Base-by-base conservation (phyloP, 495 filamentous ascomycete genomes). In the Trichoderma asperelloides region DNA sequence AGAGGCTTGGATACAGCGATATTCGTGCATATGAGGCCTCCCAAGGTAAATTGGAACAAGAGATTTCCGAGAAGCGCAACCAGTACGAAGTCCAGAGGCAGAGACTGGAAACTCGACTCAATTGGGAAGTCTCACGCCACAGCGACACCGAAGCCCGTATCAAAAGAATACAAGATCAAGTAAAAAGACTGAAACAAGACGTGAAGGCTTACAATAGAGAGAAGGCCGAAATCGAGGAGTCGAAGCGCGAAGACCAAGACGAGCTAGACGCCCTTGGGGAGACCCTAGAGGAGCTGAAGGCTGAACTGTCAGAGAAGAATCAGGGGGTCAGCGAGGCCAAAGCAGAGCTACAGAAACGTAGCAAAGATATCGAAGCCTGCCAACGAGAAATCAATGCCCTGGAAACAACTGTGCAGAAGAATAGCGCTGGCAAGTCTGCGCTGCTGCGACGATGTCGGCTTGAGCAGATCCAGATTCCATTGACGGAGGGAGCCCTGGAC, bases 11-110 rank as follows among this genome's bases (percentile, higher is more conserved):
- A 0, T 98, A 95, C 75, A 83, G 88, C 23, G 88, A 92, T 71
- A 96, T 99, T 69, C 91, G 94, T 25, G 88, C 89, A 43, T 99
- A 98, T 72, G 92, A 97, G 75, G 89, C 88, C 8, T 93, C 96
- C 67, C 95, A 98, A 74, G 95, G 95, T 41, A 91, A 88, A 16
- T 74, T 94, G 63, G 93, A 98, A 71, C 90, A 96, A 75, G 93
- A 98, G 71, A 89, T 87, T 47, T 87, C 89, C 2, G 87, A 93
- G 75, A 95, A 93, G 78, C 91, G 90, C 66, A 86, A 91, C 27
- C 89, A 92, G 68, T 98, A 96, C 71, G 89, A 86, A 30, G 86
- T 87, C 16, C 95, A 98, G 74, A 94, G 88, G 77, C 88, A 87
- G 68, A 86, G 85, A 62, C 83, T 99, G 43, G 83, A 94, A 72